These are phyloP conservation scores for Achlya hypogyna DNA, from an alignment of 352 stramenopile genomes.

Conservation along the genomic window DNA sequence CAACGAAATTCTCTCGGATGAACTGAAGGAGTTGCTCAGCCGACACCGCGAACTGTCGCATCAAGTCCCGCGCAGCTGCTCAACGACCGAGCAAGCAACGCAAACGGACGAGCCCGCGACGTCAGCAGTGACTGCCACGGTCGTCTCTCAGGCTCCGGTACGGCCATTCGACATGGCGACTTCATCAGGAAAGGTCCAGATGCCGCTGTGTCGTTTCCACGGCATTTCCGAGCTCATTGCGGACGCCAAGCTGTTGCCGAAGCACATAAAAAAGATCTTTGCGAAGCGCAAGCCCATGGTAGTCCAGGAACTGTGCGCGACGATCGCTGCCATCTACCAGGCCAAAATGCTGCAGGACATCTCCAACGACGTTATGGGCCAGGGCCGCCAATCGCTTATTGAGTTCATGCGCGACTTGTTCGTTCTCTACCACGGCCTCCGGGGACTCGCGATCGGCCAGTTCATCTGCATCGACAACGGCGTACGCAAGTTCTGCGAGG, in stretches of 20 bases:
- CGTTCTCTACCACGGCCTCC: conserved; percentile 68
- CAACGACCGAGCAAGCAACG: background rate
- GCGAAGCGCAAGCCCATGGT: conserved; percentile 63
- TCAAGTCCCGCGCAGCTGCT: background rate
- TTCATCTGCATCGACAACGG: conserved; percentile 67
- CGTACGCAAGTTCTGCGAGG: conserved; percentile 50
- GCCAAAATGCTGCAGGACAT: conserved; percentile 74
- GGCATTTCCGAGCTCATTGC: conserved; percentile 73
- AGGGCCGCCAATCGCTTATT: conserved; percentile 43
- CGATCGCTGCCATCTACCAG: conserved; percentile 72
- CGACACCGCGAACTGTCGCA: background rate
- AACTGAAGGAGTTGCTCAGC: conserved; percentile 14
- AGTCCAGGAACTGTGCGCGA: conserved; percentile 55
- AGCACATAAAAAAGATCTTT: conserved; percentile 67
- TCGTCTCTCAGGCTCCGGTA: background rate
- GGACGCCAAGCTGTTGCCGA: conserved; percentile 54
- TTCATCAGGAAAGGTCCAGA: background rate
- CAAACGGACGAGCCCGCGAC: background rate
- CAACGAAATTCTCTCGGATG: conserved; percentile 9
- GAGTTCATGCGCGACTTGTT: conserved; percentile 82
- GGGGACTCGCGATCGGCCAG: conserved; percentile 69
- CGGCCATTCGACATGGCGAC: background rate
- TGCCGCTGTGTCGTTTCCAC: background rate
- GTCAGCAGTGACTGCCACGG: background rate
- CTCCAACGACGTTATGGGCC: conserved; percentile 53